phyloP scores from a whole-genome alignment of 2,329 filamentous ascomycete species.

The Corinectria fuckeliana region DNA sequence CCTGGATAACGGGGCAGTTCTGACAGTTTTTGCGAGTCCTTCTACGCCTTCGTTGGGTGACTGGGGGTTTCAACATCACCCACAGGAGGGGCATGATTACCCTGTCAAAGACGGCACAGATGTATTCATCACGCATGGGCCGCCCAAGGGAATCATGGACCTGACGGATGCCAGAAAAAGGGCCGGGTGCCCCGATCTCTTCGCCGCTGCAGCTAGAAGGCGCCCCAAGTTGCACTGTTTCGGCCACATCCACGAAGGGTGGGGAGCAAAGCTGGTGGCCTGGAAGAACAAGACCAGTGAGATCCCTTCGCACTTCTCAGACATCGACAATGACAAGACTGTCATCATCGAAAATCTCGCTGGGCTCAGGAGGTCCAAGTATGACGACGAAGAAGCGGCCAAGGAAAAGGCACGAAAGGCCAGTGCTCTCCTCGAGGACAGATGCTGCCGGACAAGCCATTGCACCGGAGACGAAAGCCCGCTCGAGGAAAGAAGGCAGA shows the following conservation, averaged over 20 bases:
- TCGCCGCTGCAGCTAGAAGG: constrained; percentile 34
- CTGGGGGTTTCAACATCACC: neutral
- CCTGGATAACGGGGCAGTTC: neutral
- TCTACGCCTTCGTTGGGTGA: neutral
- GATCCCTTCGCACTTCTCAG: constrained; percentile 50
- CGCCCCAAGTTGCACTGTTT: constrained; percentile 45
- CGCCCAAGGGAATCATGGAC: constrained; percentile 50
- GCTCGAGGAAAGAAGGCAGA: constrained; percentile 6
- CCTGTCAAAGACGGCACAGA: constrained; percentile 27
- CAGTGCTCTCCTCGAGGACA: neutral
- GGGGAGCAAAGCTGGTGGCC: constrained; percentile 50
- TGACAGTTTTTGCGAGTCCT: neutral
- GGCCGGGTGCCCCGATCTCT: constrained; percentile 39
- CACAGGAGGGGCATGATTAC: neutral
- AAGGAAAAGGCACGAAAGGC: neutral
- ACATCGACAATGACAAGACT: constrained; percentile 54
- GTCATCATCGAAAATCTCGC: constrained; percentile 43
- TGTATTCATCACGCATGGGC: constrained; percentile 46
- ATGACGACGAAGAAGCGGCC: neutral
- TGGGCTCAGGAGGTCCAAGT: neutral
- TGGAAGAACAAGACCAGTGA: constrained; percentile 47
- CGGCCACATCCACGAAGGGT: constrained; percentile 42
- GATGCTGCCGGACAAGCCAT: constrained; percentile 11
- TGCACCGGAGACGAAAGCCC: neutral
- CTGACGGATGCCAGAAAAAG: constrained; percentile 34